These are phyloP conservation scores for Vicia faba DNA, from an alignment of 306 rosid genomes.

Conservation along the genomic window DNA sequence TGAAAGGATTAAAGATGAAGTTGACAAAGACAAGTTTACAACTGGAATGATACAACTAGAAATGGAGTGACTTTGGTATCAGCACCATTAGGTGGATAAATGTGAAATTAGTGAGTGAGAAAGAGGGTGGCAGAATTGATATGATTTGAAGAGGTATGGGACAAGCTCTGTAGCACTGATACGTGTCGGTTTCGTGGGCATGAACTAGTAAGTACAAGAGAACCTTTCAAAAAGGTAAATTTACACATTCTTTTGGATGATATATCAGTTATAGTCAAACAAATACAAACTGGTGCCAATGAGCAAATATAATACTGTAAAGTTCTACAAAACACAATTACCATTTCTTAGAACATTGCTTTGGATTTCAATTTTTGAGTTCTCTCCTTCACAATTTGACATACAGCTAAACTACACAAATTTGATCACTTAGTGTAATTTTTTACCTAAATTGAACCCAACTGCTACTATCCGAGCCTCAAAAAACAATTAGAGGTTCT, in stretches of 20 bases:
- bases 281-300: background rate
- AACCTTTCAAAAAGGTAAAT: background rate
- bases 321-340: background rate
- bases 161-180: too few species aligned
- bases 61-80: too few species aligned
- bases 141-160: too few species aligned
- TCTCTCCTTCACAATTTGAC: background rate
- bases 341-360: background rate
- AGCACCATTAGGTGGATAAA: too few species aligned
- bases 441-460: constrained; percentile 14
- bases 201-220: background rate
- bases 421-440: background rate
- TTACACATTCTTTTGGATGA: background rate
- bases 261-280: too few species aligned
- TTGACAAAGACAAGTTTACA: too few species aligned
- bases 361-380: background rate
- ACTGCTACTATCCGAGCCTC: background rate
- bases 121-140: too few species aligned
- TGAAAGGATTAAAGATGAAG: too few species aligned
- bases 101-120: too few species aligned
- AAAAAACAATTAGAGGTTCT: background rate
- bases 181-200: background rate
- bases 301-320: background rate
- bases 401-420: background rate
- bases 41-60: too few species aligned